Percentiles rank a stretch among this genome's conserved stretches.
These are phyloP conservation scores for Incumbomyces delicatus DNA, from an alignment of 2,329 filamentous ascomycete genomes.

Conservation along the genomic window DNA sequence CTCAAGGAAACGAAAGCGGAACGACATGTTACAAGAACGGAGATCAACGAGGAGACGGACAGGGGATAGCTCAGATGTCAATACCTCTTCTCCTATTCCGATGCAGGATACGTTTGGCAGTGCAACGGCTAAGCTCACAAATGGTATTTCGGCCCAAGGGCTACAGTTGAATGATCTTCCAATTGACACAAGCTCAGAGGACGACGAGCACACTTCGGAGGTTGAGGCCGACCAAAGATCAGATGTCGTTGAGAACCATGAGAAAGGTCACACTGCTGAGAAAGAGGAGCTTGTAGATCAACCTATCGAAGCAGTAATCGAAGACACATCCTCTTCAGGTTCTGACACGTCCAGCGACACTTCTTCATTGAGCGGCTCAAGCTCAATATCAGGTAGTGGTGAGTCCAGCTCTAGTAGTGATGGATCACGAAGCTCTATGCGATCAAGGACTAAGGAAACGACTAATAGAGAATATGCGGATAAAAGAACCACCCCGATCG, in stretches of 20 bases:
- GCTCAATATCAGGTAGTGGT: conserved; percentile 11
- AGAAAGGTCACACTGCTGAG: conserved; percentile 6
- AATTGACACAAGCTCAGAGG: no score
- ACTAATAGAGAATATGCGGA: not conserved
- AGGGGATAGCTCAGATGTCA: no score
- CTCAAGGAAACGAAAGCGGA: conserved; percentile 3
- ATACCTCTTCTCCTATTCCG: no score
- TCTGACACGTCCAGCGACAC: conserved; percentile 9
- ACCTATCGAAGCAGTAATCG: not conserved
- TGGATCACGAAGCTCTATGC: not conserved
- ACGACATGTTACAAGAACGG: no score
- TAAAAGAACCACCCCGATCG: no score
- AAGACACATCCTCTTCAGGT: conserved; percentile 14
- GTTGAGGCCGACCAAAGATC: not conserved
- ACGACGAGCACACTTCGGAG: not conserved
- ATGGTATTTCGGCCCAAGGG: no score
- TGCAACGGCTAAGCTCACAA: no score
- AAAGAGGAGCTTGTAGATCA: no score
- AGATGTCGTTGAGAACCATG: conserved; percentile 8
- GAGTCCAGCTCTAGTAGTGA: conserved; percentile 5
- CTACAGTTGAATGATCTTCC: no score
- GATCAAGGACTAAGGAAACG: not conserved
- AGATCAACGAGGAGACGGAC: no score
- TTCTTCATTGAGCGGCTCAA: conserved; percentile 9
- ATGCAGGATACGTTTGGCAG: no score